Percentiles rank a stretch among this genome's conserved stretches.
These are phyloP conservation scores for Trichoderma sp. DNA, from an alignment of 2,329 filamentous ascomycete species.

Conservation along the genomic window DNA sequence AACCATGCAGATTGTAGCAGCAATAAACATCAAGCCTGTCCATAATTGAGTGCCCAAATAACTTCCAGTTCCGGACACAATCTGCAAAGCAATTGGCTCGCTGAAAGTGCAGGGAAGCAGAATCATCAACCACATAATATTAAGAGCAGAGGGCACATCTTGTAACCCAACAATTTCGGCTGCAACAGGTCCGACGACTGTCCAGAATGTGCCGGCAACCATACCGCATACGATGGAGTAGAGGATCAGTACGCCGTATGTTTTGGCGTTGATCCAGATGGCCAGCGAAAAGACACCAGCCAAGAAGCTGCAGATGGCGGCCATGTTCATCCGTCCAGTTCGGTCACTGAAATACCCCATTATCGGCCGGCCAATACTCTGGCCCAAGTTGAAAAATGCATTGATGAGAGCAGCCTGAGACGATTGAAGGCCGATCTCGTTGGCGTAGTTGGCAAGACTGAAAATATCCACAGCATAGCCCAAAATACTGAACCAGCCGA, in stretches of 20 bases:
- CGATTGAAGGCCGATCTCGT: slow-evolving; percentile 62
- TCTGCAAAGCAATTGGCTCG: slow-evolving; percentile 60
- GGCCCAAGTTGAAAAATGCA: slow-evolving; percentile 68
- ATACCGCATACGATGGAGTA: slow-evolving; percentile 69
- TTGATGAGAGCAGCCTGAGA: slow-evolving; percentile 67
- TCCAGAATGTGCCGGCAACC: slow-evolving; percentile 70
- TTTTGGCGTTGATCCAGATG: slow-evolving; percentile 67
- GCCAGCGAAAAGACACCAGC: slow-evolving; percentile 64
- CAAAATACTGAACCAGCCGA: slow-evolving; percentile 69
- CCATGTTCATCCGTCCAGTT: slow-evolving; percentile 71
- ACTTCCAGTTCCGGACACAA: slow-evolving; percentile 43
- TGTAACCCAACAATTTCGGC: slow-evolving; percentile 72
- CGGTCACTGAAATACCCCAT: slow-evolving; percentile 71
- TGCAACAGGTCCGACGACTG: slow-evolving; percentile 64
- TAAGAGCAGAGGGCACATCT: slow-evolving; percentile 64
- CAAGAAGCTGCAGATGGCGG: slow-evolving; percentile 60
- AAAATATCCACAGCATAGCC: slow-evolving; percentile 77
- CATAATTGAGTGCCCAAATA: slow-evolving; percentile 58
- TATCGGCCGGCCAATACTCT: slow-evolving; percentile 65
- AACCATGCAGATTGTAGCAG: slow-evolving; percentile 37
- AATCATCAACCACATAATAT: slow-evolving; percentile 69
- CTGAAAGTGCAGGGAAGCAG: slow-evolving; percentile 68
- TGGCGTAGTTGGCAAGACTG: slow-evolving; percentile 70
- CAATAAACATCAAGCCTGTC: slow-evolving; percentile 58
- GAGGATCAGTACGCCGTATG: slow-evolving; percentile 65